Conservation (phyloP, 2,329 filamentous ascomycete species). For the Penicillium sclerotiorum region DNA sequence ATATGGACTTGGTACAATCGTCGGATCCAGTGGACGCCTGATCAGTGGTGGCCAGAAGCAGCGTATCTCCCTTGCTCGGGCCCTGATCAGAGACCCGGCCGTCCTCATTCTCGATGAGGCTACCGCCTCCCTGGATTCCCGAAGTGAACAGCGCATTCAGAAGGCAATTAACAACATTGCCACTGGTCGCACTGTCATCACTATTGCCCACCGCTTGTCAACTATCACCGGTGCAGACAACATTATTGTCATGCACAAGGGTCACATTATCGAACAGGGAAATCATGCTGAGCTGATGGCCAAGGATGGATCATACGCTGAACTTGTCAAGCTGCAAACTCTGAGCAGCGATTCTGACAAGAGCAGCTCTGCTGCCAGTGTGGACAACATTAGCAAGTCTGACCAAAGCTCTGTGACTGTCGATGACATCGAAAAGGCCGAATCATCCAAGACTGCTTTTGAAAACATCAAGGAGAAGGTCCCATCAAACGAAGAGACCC, state of each 20-base stretch:
- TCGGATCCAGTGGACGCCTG: constrained; percentile 73
- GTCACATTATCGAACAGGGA: constrained; percentile 55
- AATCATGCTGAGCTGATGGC: constrained; percentile 54
- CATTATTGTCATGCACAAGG: constrained; percentile 58
- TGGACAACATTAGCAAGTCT: constrained; percentile 32
- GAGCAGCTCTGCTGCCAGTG: constrained; percentile 54
- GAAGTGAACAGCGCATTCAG: constrained; percentile 57
- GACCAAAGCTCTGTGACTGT: constrained; percentile 30
- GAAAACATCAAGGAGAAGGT: constrained; percentile 17
- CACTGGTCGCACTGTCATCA: constrained; percentile 67
- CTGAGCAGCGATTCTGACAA: constrained; percentile 53
- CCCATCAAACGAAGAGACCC: constrained; percentile 19
- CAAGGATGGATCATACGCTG: constrained; percentile 43
- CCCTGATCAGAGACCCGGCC: constrained; percentile 68
- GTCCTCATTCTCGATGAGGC: constrained; percentile 84
- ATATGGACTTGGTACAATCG: constrained; percentile 66
- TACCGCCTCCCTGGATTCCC: constrained; percentile 61
- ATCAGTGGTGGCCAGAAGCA: constrained; percentile 83
- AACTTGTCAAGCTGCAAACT: constrained; percentile 44
- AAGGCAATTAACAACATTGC: constrained; percentile 58
- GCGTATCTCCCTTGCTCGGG: constrained; percentile 76
- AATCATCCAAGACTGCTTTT: constrained; percentile 4
- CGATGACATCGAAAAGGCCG: constrained; percentile 24
- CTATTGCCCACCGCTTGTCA: constrained; percentile 65
- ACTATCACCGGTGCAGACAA: constrained; percentile 60